Percentiles rank a stretch among this genome's conserved stretches.
Evolutionary conservation across 2,329 filamentous ascomycete species (phyloP).

Genomic region (Xylariales sp.): DNA sequence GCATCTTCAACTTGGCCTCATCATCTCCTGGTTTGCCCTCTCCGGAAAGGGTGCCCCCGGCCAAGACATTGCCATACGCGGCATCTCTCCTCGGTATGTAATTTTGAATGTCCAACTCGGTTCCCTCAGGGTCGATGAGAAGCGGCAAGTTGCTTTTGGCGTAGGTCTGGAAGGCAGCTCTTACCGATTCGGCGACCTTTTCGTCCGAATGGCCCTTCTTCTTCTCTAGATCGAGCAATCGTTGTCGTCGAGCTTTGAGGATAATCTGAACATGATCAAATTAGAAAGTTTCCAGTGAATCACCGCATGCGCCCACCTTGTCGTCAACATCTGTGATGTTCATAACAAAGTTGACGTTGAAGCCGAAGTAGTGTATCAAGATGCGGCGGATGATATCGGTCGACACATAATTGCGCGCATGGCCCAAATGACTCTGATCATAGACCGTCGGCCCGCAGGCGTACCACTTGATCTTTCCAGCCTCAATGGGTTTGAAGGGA

Average conservation of each 20-base stretch:
- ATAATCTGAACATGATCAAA: slow-evolving; percentile 40
- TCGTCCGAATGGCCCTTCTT: slow-evolving; percentile 57
- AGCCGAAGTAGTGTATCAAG: slow-evolving; percentile 76
- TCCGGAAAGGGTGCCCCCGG: slow-evolving; percentile 50
- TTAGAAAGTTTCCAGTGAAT: slow-evolving; percentile 38
- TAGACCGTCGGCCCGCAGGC: slow-evolving; percentile 83
- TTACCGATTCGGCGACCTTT: slow-evolving; percentile 42
- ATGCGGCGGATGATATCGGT: slow-evolving; percentile 86
- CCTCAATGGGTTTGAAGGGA: slow-evolving; percentile 68
- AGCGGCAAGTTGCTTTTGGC: slow-evolving; percentile 51
- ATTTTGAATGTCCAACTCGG: slow-evolving; percentile 42
- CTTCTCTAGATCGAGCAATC: slow-evolving; percentile 72
- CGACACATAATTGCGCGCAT: slow-evolving; percentile 86
- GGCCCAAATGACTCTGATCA: slow-evolving; percentile 71
- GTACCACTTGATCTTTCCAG: slow-evolving; percentile 76
- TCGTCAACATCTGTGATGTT: slow-evolving; percentile 86
- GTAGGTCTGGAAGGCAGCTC: slow-evolving; percentile 51
- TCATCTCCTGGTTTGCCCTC: slow-evolving; percentile 65
- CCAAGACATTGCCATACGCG: slow-evolving; percentile 49
- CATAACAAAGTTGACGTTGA: slow-evolving; percentile 82
- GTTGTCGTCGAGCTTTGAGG: slow-evolving; percentile 66
- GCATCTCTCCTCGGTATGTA: slow-evolving; percentile 46
- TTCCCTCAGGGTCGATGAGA: slow-evolving; percentile 37
- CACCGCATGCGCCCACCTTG: slow-evolving; percentile 54
- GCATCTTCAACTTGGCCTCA: slow-evolving; percentile 88